phyloP scores from a whole-genome alignment of 208 protist genomes.

The Tritrichomonas foetus region DNA sequence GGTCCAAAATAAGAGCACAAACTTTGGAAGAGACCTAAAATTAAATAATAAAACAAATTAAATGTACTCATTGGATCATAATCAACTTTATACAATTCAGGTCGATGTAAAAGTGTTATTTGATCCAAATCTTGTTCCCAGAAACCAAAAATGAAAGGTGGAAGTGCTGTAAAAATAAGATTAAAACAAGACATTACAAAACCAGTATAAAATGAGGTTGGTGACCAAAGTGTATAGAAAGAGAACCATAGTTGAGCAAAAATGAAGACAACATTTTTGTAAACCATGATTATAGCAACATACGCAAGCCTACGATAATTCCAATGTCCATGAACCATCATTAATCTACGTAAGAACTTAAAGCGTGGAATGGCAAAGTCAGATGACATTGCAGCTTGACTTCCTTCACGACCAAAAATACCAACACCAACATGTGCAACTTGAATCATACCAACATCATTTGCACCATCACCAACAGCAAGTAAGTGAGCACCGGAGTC shows the following conservation, averaged over 20 bases:
- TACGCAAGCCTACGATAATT: slow-evolving; percentile 45
- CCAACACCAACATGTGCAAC: slow-evolving; percentile 58
- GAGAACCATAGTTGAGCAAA: not conserved
- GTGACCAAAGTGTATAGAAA: not conserved
- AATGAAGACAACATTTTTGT: slow-evolving; percentile 37
- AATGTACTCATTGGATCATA: not conserved
- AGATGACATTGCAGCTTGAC: slow-evolving; percentile 48
- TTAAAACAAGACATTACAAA: slow-evolving; percentile 38
- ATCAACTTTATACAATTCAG: not conserved
- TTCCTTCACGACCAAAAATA: slow-evolving; percentile 54
- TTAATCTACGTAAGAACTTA: slow-evolving; percentile 43
- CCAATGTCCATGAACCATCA: slow-evolving; percentile 53
- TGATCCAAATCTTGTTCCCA: not conserved
- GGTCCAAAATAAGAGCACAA: not conserved
- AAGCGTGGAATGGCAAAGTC: slow-evolving; percentile 55
- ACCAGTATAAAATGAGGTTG: not conserved
- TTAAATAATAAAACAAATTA: not conserved
- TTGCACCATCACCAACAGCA: slow-evolving; percentile 58
- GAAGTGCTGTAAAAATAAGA: not conserved
- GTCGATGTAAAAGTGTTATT: not conserved
- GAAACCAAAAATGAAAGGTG: not conserved
- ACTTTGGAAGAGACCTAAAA: not conserved
- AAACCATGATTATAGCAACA: not conserved
- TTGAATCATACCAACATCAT: slow-evolving; percentile 59
- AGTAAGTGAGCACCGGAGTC: slow-evolving; percentile 51